phyloP scores from a whole-genome alignment of 2,329 filamentous ascomycete species.

The Aspergillus ibericus region DNA sequence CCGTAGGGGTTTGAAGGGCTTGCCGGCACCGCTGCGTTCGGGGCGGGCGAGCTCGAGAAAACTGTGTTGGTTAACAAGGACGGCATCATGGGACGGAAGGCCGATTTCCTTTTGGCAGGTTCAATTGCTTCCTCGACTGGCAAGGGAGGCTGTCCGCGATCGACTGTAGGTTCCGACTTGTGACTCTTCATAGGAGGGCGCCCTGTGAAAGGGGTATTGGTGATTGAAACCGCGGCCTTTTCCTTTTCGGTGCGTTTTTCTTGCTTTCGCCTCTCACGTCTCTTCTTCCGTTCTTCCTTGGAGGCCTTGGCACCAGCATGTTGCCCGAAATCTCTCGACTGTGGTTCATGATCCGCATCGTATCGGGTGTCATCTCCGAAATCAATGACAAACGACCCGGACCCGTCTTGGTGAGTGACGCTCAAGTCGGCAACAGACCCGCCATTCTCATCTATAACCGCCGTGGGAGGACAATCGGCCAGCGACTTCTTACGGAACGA shows the following conservation, averaged over 20 bases:
- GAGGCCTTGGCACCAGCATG: slow-evolving; percentile 15
- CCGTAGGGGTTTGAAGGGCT: slow-evolving; percentile 20
- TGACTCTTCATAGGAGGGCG: slow-evolving; percentile 19
- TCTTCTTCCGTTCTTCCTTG: slow-evolving; percentile 18
- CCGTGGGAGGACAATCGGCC: slow-evolving; percentile 14
- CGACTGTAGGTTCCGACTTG: slow-evolving; percentile 11
- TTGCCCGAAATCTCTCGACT: slow-evolving; percentile 32
- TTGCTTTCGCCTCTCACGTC: slow-evolving; percentile 25
- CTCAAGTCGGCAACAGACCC: slow-evolving; percentile 25
- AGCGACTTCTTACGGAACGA: slow-evolving; percentile 25
- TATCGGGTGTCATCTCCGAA: slow-evolving; percentile 30
- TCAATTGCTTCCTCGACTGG: slow-evolving; percentile 12
- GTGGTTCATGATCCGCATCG: slow-evolving; percentile 30
- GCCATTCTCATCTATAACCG: slow-evolving; percentile 18
- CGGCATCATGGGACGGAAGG: slow-evolving; percentile 32
- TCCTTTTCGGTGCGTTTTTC: slow-evolving; percentile 19
- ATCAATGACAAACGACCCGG: slow-evolving; percentile 25
- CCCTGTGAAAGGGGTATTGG: neutral
- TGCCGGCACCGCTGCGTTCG: slow-evolving; percentile 9
- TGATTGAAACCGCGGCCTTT: neutral
- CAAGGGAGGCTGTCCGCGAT: neutral
- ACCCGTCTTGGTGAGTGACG: slow-evolving; percentile 22
- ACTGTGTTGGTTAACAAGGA: slow-evolving; percentile 38
- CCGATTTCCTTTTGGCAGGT: slow-evolving; percentile 26
- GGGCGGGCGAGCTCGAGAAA: slow-evolving; percentile 27